Evolutionary conservation across 768 basidiomycete genomes (phyloP).

Genomic region (Lactarius deliciosus): DNA sequence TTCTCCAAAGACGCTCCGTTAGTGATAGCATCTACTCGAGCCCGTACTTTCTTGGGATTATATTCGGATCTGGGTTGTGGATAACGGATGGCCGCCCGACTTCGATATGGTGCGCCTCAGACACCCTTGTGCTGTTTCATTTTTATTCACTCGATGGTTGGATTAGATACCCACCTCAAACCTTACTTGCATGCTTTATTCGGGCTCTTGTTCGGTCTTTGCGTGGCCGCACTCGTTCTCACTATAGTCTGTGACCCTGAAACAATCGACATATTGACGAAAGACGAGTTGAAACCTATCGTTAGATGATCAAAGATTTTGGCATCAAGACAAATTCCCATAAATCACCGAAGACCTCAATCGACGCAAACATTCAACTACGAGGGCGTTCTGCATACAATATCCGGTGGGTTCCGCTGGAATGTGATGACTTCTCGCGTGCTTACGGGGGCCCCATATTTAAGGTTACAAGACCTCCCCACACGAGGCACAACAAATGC

Average conservation of each 20-base stretch:
- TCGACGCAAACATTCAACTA: neutral
- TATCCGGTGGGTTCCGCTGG: constrained; percentile 4
- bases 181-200: neutral
- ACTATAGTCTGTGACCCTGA: constrained; percentile 8
- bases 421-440: neutral
- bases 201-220: neutral
- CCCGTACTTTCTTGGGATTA: neutral
- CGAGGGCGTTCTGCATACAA: neutral
- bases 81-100: constrained; percentile 13
- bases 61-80: constrained; percentile 2
- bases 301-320: neutral
- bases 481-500: constrained; percentile 18
- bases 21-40: neutral
- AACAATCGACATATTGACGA: neutral
- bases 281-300: constrained; percentile 7
- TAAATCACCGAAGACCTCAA: neutral
- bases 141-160: neutral
- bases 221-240: neutral
- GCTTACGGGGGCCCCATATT: neutral
- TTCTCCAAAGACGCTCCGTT: neutral
- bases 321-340: neutral
- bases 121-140: neutral
- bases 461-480: neutral
- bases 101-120: neutral
- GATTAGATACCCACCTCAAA: neutral